Evolutionary conservation across 2,329 filamentous ascomycete species (phyloP), one percentile per base, ranked within the genome.

Genomic region (Blumeriella jaapii): DNA sequence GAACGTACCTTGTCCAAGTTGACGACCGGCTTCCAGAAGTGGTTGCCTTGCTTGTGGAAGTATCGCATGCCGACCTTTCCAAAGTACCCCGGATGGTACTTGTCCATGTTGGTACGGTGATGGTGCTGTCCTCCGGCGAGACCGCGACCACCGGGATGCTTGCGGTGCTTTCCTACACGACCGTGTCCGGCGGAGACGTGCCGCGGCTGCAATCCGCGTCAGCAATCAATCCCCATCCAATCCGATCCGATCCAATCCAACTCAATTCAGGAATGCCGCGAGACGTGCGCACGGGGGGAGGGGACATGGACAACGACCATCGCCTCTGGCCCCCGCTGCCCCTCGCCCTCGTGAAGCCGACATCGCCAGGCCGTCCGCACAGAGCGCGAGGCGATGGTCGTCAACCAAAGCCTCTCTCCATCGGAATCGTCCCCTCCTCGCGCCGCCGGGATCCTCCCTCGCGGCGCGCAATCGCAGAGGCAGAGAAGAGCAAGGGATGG

Each of bases 71-170:
- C 82, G 56, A 89, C 83, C 73, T 95, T 94, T 69, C 85, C 85
- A 69, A 95, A 96, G 83, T 96, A 96, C 85, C 91, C 91, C 48
- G 89, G 86, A 63, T 93, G 84, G 79, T 89, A 86, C 69, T 89
- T 79, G 65, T 84, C 80, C 59, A 86, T 70, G 71, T 93, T 93
- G 61, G 84, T 93, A 55, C 84, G 69, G 78, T 93, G 85, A 72
- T 98, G 91, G 74, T 98, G 91, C 72, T 95, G 85, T 77, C 87
- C 89, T 93, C 91, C 89, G 64, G 91, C 91, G 69, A 81, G 71
- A 79, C 75, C 75, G 83, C 83, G 71, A 74, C 75, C 75, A 78
- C 75, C 75, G 55, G 74, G 76, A 56, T 80, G 75, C 80, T 98
- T 96, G 63, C 91, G 75, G 82, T 95, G 87, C 82, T 96, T 96